Conservation (phyloP, 352 stramenopile genomes). For the Phytophthora pisi region DNA sequence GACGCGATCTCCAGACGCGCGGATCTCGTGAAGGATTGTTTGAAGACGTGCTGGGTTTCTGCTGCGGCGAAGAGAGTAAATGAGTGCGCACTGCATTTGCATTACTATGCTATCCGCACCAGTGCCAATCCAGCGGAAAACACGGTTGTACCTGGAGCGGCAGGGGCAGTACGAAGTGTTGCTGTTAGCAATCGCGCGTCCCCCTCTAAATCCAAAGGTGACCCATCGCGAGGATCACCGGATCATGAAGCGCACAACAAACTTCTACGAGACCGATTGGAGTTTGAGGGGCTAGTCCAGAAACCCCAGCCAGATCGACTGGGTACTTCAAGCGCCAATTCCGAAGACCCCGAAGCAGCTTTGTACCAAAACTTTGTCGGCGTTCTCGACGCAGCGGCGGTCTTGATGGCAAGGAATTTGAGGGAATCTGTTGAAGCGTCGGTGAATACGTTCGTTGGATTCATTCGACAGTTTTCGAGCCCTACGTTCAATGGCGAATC, state of each 20-base stretch:
- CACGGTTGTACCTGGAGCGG: conserved; percentile 23
- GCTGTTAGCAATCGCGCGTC: conserved; percentile 7
- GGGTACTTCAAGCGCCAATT: conserved; percentile 3
- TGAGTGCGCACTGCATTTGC: conserved; percentile 59
- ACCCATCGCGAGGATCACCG: conserved; percentile 9
- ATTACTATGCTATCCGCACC: conserved; percentile 29
- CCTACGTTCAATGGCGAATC: conserved; percentile 60
- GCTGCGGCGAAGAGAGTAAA: conserved; percentile 74
- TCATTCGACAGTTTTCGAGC: conserved; percentile 77
- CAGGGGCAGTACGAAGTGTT: conserved; percentile 19
- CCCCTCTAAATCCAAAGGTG: conserved; percentile 29
- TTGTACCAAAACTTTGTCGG: conserved; percentile 65
- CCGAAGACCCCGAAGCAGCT: conserved; percentile 50
- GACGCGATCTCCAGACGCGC: conserved; percentile 77
- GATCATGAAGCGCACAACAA: conserved; percentile 36
- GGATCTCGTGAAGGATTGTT: conserved; percentile 85
- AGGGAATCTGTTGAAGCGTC: conserved; percentile 86
- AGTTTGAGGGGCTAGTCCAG: conserved; percentile 53
- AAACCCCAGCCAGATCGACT: conserved; percentile 24
- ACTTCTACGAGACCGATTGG: conserved; percentile 55
- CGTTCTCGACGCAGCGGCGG: conserved; percentile 80
- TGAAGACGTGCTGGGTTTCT: conserved; percentile 84
- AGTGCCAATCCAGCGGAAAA: conserved; percentile 20
- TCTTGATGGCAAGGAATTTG: conserved; percentile 93
- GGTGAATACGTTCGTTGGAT: conserved; percentile 68